phyloP scores from a whole-genome alignment of 768 basidiomycete genomes.

The Xerocomellus dryophilus region DNA sequence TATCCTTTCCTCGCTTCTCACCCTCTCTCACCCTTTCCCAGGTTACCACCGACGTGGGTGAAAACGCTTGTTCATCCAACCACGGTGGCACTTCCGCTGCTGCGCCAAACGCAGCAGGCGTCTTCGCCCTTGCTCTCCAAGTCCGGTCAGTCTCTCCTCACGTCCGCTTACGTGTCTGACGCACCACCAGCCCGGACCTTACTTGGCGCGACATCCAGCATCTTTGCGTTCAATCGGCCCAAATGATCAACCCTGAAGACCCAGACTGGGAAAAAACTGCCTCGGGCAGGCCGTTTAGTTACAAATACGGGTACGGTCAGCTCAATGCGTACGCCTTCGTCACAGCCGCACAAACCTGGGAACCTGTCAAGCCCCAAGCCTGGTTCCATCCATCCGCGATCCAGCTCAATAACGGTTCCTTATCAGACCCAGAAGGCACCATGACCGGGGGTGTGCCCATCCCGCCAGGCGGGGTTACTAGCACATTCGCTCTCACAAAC shows the following conservation, averaged over 20 bases:
- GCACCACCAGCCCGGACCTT: slow-evolving; percentile 70
- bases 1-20: neutral
- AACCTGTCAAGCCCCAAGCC: slow-evolving; percentile 88
- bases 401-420: slow-evolving; percentile 59
- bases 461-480: slow-evolving; percentile 57
- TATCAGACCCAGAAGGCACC: slow-evolving; percentile 40
- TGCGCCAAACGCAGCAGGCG: slow-evolving; percentile 93
- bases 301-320: slow-evolving; percentile 95
- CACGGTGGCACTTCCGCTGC: slow-evolving; percentile 99
- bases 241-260: slow-evolving; percentile 80
- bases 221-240: slow-evolving; percentile 73
- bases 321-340: slow-evolving; percentile 83
- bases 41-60: slow-evolving; percentile 94
- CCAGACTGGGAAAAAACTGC: slow-evolving; percentile 91
- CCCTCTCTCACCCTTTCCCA: slow-evolving; percentile 34
- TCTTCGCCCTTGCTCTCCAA: slow-evolving; percentile 86
- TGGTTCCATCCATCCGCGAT: slow-evolving; percentile 80
- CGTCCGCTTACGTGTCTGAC: slow-evolving; percentile 10
- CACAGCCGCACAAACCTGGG: slow-evolving; percentile 76
- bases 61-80: slow-evolving; percentile 70
- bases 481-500: slow-evolving; percentile 62
- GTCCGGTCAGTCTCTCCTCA: slow-evolving; percentile 55
- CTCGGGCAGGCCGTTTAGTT: slow-evolving; percentile 51
- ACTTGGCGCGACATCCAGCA: slow-evolving; percentile 97
- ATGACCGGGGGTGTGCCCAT: slow-evolving; percentile 70